These are phyloP conservation scores for Tricholoma sp. DNA, from an alignment of 768 basidiomycete species.

Conservation along the genomic window DNA sequence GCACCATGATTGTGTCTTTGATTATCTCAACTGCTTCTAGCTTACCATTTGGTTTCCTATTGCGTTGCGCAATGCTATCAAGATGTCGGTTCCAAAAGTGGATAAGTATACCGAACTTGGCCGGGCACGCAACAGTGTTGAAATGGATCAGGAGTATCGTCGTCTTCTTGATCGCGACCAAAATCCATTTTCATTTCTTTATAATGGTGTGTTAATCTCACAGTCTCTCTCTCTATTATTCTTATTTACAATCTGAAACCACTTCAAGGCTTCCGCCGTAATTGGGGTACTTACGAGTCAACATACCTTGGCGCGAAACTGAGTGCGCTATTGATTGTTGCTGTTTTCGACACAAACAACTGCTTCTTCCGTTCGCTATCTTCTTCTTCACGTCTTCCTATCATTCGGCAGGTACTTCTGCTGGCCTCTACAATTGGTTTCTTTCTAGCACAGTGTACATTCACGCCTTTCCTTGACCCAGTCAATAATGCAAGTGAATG, in stretches of 20 bases:
- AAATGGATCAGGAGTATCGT: conserved; percentile 69
- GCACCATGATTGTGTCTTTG: not conserved
- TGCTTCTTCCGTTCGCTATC: conserved; percentile 61
- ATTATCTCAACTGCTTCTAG: conserved; percentile 25
- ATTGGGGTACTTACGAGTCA: conserved; percentile 64
- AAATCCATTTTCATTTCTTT: conserved; percentile 69
- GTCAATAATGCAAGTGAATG: conserved; percentile 75
- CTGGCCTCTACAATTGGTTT: conserved; percentile 52
- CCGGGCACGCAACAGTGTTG: conserved; percentile 43
- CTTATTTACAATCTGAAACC: conserved; percentile 3
- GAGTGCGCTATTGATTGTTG: conserved; percentile 57
- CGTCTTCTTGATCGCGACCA: conserved; percentile 56
- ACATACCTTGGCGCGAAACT: conserved; percentile 69
- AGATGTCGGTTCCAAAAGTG: conserved; percentile 54
- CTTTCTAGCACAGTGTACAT: conserved; percentile 55
- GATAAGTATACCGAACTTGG: conserved; percentile 73
- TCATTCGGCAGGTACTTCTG: conserved; percentile 60
- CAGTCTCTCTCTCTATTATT: not conserved
- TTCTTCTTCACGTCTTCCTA: conserved; percentile 44
- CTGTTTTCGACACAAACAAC: conserved; percentile 65
- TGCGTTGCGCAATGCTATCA: conserved; percentile 51
- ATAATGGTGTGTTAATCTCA: conserved; percentile 45
- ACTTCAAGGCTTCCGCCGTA: conserved; percentile 56
- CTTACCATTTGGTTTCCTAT: conserved; percentile 70
- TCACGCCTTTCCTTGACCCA: conserved; percentile 63